Evolutionary conservation across 768 basidiomycete species (phyloP), one percentile per base, ranked within the genome.

Genomic region (Hirschioporus abietinus): DNA sequence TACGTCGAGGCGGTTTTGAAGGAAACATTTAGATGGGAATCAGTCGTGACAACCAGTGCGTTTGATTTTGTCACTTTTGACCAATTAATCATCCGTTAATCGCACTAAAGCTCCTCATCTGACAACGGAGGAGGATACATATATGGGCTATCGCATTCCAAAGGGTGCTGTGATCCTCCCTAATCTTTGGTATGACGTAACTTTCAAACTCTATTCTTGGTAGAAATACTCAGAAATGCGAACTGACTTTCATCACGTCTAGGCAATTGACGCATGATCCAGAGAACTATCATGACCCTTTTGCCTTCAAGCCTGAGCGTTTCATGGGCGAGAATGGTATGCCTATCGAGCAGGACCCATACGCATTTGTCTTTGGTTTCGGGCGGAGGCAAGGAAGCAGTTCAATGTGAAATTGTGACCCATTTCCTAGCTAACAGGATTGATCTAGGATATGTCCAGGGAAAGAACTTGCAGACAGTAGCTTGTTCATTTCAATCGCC

Each of bases 1-100:
- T 75, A 71, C 60, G 42, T 74, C 34, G 61, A 65, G 1, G 73
- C 70, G 20, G 60, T 76, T 0, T 20, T 70, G 26, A 70, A 66
- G 63, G 73, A 74, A 64, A 67, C 71, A 26, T 68, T 74, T 36
- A 63, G 75, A 5, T 75, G 72, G 74, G 65, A 72, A 30, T 67
- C 67, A 26, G 72, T 68, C 5, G 72, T 68, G 2, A 71, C 71
- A 23, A 67, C 72, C 24, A 67, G 72, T 70, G 64, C 9, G 68
- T 17, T 12, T 52, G 20, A 5, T 15, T 7, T 7, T 36, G 35
- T 52, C 30, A 52, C 42, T 52, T 20, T 6, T 52, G 2, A 52
- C 42, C 12, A 20, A 52, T 20, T 52, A 1, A 52, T 7, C 12
- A 10, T 52, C 3, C 4, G 20, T 10, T 17, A 60, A 60, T 27